phyloP scores from a whole-genome alignment of 768 basidiomycete species.

The Sarcodon sp. region DNA sequence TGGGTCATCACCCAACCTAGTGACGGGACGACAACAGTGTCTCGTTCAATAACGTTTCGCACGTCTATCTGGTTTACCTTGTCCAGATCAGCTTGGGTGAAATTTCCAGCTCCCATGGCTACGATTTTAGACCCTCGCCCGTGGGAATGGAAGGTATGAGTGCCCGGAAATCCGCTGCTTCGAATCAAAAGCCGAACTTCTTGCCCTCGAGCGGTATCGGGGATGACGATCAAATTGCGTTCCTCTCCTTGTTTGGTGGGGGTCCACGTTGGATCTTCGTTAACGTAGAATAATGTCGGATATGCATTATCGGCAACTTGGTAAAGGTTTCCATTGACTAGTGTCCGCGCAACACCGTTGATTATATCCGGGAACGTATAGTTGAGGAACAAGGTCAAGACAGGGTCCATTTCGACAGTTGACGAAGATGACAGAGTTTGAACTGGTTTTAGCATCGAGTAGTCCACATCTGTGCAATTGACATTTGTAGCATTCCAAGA shows the following conservation, averaged over 20 bases:
- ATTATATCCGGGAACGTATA: background rate
- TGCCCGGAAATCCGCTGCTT: background rate
- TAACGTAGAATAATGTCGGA: background rate
- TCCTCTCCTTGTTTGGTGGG: background rate
- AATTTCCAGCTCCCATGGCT: background rate
- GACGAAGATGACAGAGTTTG: too few species aligned
- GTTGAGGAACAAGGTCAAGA: background rate
- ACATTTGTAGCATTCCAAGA: background rate
- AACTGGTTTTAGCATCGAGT: background rate
- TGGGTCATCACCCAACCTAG: background rate
- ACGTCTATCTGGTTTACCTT: background rate
- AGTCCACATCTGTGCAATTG: background rate
- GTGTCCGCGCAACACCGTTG: background rate
- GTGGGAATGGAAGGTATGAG: conserved; percentile 2
- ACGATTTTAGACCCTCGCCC: background rate
- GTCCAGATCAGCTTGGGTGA: background rate
- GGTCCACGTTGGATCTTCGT: background rate
- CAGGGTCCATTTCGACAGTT: background rate
- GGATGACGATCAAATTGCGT: background rate
- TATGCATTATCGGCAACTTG: background rate
- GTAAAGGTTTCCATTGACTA: background rate
- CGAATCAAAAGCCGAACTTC: background rate
- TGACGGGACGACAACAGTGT: background rate
- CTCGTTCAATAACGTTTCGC: background rate
- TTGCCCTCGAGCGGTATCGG: background rate